A percentile compares a stretch with the other conserved stretches of the same genome.
phyloP scores from a whole-genome alignment of 2,329 filamentous ascomycete genomes.

The Colletotrichum chlorophyti region DNA sequence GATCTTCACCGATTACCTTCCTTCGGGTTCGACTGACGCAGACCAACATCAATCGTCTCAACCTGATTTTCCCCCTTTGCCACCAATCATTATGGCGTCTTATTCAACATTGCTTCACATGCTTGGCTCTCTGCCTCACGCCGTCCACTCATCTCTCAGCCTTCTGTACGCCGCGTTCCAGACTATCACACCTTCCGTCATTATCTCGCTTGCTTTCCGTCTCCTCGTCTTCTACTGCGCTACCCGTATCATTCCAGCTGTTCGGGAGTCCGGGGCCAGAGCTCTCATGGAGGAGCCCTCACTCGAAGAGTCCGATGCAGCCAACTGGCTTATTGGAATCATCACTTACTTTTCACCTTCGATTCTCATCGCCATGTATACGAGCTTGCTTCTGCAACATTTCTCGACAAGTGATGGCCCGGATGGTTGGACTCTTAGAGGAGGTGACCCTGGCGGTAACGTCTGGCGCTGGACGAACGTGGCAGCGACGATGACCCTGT shows the following conservation, averaged over 20 bases:
- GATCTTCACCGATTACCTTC: slow-evolving; percentile 97
- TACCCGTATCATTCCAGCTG: slow-evolving; percentile 92
- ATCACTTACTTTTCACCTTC: slow-evolving; percentile 94
- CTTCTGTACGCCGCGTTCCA: slow-evolving; percentile 92
- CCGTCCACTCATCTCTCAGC: slow-evolving; percentile 82
- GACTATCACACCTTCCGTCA: slow-evolving; percentile 93
- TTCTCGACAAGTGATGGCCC: slow-evolving; percentile 79
- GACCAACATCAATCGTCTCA: slow-evolving; percentile 62
- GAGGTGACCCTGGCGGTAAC: slow-evolving; percentile 82
- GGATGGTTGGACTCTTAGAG: slow-evolving; percentile 84
- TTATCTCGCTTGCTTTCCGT: slow-evolving; percentile 93
- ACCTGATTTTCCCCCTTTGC: slow-evolving; percentile 93
- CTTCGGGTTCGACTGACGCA: slow-evolving; percentile 68
- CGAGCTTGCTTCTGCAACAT: slow-evolving; percentile 92
- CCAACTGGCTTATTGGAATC: slow-evolving; percentile 80
- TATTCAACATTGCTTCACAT: slow-evolving; percentile 91
- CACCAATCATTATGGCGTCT: slow-evolving; percentile 97
- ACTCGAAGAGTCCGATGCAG: slow-evolving; percentile 84
- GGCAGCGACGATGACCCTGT: slow-evolving; percentile 85
- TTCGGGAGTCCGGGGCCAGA: slow-evolving; percentile 84
- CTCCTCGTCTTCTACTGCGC: slow-evolving; percentile 95
- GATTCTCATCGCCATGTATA: slow-evolving; percentile 95
- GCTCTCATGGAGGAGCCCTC: slow-evolving; percentile 85
- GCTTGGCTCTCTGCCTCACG: slow-evolving; percentile 81
- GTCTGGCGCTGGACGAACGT: slow-evolving; percentile 95